phyloP scores from a whole-genome alignment of 768 basidiomycete genomes.

The Mycena filopes region DNA sequence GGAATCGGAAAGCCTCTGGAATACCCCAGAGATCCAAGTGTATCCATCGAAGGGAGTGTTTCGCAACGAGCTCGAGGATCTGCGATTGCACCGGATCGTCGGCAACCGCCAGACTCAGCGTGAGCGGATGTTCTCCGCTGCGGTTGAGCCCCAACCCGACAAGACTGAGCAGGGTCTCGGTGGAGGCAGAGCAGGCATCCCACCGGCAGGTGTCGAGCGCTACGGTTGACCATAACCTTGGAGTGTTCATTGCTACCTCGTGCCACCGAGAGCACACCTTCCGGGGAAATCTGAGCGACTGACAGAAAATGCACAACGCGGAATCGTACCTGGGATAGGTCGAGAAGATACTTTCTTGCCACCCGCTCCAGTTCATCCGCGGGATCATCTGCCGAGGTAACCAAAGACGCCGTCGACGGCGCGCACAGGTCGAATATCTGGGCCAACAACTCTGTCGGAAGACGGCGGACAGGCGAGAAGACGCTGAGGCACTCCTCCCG shows the following conservation, averaged over 20 bases:
- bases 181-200: not conserved
- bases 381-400: too few relatives aligned
- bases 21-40: not conserved
- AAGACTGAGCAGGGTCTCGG: not conserved
- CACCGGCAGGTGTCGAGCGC: slow-evolving; percentile 1
- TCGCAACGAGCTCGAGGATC: slow-evolving; percentile 1
- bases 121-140: slow-evolving; percentile 2
- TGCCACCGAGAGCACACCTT: slow-evolving; percentile 25
- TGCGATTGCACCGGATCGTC: not conserved
- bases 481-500: not conserved
- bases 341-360: not conserved
- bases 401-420: not conserved
- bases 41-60: slow-evolving; percentile 19
- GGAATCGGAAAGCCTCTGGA: not conserved
- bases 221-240: slow-evolving; percentile 12
- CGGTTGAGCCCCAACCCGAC: slow-evolving; percentile 7
- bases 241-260: not conserved
- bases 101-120: not conserved
- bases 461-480: not conserved
- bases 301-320: too few relatives aligned
- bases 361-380: not conserved
- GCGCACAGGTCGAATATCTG: not conserved
- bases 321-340: not conserved
- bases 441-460: not conserved
- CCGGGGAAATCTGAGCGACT: too few relatives aligned